Base-by-base conservation (phyloP, 352 stramenopile genomes). In the Phytophthora pluvialis region DNA sequence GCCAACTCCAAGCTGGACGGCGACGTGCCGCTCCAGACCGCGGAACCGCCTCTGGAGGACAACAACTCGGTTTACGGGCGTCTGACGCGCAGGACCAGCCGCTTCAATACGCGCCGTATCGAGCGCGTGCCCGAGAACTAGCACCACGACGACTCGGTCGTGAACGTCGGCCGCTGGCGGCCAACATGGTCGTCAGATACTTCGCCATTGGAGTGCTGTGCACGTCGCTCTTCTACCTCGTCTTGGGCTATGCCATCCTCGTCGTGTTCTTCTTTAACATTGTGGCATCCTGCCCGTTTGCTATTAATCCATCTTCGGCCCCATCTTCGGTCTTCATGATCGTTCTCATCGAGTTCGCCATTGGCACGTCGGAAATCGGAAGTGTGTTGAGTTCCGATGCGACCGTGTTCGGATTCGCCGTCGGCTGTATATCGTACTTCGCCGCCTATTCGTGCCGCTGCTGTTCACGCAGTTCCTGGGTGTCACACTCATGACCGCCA, bases 241-340 rank as follows among this genome's bases (percentile, higher is more conserved):
- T 71, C 46, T 65, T 56, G n/a, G 72, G 39, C 28, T 71, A 83
- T 46, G 74, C 74, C 21, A 69, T 83, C 50, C 67, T 83, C 26
- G 68, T 80, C 13, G 64, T 80, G 18, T 49, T 83, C 39, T 78
- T 73, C 48, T 71, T 72, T 46, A 83, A 83, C 56, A 64, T 83
- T 38, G 64, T 80, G 74, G 74, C 28, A 78, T 78, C 31, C 36
- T 83, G n/a, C 74, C 74, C 10, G 71, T 80, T 45, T 74, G 63
- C 60, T 74, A 55, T 68, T 83, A 80, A 56, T 78, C 71, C 45
- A 78, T 67, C 43, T 80, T 83, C 28, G 74, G 74, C 18, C 51
- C 71, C 13, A 59, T 67, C 60, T 83, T 83, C 56, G 74, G 71
- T 83, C 13, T 83, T 76, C 54, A 51, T 83, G 48, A 83, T 83